Evolutionary conservation across 495 filamentous ascomycete species (phyloP).

Genomic region (Penicillium canescens): DNA sequence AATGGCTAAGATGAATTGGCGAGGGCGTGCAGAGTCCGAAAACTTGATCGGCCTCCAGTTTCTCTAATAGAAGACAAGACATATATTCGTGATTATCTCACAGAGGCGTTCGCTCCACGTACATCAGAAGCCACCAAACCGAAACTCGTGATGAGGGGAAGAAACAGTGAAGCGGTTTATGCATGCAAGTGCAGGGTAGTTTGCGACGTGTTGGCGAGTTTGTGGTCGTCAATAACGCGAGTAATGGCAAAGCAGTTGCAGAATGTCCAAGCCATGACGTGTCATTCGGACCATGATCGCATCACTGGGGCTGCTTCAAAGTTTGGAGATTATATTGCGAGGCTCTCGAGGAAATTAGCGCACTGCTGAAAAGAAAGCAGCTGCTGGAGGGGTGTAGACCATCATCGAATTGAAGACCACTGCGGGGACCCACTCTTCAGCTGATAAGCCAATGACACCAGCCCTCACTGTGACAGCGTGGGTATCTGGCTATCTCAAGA

Average conservation of each 20-base stretch:
- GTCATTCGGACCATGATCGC: slow-evolving; percentile 6
- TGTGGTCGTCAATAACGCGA: slow-evolving; percentile 4
- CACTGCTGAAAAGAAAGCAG: no score
- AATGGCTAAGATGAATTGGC: not conserved
- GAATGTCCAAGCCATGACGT: not conserved
- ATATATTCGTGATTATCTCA: slow-evolving; percentile 1
- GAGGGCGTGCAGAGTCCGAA: not conserved
- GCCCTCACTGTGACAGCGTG: no score
- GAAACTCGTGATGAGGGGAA: slow-evolving; percentile 9
- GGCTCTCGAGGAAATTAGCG: no score
- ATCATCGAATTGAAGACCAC: no score
- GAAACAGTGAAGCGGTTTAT: slow-evolving; percentile 9
- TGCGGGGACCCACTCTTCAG: no score
- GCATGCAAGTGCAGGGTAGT: slow-evolving; percentile 10
- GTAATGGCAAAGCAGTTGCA: slow-evolving; percentile 2
- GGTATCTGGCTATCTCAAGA: no score
- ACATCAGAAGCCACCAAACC: not conserved
- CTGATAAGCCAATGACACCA: no score
- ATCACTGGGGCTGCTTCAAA: slow-evolving; percentile 11
- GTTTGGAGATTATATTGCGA: not conserved
- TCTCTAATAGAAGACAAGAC: not conserved
- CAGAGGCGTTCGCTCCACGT: no score
- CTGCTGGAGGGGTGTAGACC: no score
- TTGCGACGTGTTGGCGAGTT: slow-evolving; percentile 10
- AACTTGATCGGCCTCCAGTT: not conserved